Base-by-base conservation (phyloP, 2,329 filamentous ascomycete species). In the Nemania bipapillata region DNA sequence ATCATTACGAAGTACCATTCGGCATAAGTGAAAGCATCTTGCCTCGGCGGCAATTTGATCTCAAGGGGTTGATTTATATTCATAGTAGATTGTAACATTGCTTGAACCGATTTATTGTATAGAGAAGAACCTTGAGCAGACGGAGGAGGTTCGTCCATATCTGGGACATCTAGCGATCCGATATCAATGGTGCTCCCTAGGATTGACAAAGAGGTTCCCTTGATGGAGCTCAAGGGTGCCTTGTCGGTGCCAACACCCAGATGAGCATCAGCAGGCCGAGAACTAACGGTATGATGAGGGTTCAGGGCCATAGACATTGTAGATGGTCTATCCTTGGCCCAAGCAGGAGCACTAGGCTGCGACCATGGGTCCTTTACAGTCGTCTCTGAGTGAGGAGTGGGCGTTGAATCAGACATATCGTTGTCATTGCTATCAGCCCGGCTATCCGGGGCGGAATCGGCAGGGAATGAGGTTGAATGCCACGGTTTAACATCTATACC, bases 121-220 rank as follows among this genome's bases (percentile, higher is more conserved):
- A 89, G 76, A 2, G 84, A 84, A 32, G 80, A 79, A 3, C 79
- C 78, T 24, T 80, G 79, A 20, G 79, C 79, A 22, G 78, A 85
- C 73, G 77, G 80, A 68, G 78, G 81, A 66, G 80, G 87, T 81
- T 92, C 90, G 73, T 91, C 87, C 77, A 88, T 84, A 68, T 93
- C 91, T 1, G 85, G 83, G 0, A 86, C 88, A 54, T 90, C 86
- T 75, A 92, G 93, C 52, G 90, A 88, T 12, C 91, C 89, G 49
- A 95, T 87, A 78, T 96, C 91, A 74, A 96, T 91, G 53, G 92
- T 90, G 73, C 91, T 91, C 37, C 92, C 93, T 49, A 96, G 87
- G 61, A 96, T 88, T 0, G 91, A 90, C n/a, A 96, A 82, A 8
- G 87, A 89, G 0, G 91, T 94, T 54, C 92, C 92, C 74, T 90